phyloP scores from a whole-genome alignment of 305 asterid genomes.

The Stenogyne calaminthoides region DNA sequence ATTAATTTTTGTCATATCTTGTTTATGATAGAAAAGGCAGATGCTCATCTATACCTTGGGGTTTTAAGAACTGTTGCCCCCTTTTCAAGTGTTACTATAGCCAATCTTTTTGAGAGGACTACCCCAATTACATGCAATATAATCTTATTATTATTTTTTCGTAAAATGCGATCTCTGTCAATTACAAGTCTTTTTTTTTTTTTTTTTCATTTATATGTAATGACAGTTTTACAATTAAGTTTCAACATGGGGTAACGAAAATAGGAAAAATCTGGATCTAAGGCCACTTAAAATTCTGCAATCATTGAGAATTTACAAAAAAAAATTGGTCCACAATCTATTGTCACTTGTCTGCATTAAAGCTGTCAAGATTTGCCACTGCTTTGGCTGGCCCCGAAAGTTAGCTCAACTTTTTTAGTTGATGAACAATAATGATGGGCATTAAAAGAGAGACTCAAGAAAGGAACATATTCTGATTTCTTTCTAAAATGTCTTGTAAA shows the following conservation, averaged over 20 bases:
- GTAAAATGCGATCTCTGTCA: too few relatives aligned
- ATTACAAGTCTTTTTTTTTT: too few relatives aligned
- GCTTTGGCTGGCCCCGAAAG: conserved; percentile 18
- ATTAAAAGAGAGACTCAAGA: too few relatives aligned
- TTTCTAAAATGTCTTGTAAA: not conserved
- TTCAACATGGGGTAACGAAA: not conserved
- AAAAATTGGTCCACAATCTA: conserved; percentile 33
- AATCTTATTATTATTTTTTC: too few relatives aligned
- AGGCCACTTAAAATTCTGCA: conserved; percentile 22
- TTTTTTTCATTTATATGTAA: not conserved
- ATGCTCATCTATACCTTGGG: too few relatives aligned
- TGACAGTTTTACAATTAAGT: not conserved
- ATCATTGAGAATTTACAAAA: conserved; percentile 20
- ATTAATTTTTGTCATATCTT: too few relatives aligned
- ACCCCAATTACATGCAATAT: too few relatives aligned
- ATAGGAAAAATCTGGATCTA: conserved; percentile 11
- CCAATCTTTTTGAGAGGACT: too few relatives aligned
- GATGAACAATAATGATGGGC: conserved; percentile 29
- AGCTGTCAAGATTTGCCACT: too few relatives aligned
- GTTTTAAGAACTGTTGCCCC: conserved; percentile 41
- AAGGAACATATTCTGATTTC: conserved; percentile 21
- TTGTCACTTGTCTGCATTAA: conserved; percentile 36
- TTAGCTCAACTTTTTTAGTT: conserved; percentile 14
- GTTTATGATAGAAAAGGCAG: too few relatives aligned
- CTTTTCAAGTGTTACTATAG: conserved; percentile 36